Conservation (phyloP, 2,329 filamentous ascomycete species). For the Thelonectria rubi region DNA sequence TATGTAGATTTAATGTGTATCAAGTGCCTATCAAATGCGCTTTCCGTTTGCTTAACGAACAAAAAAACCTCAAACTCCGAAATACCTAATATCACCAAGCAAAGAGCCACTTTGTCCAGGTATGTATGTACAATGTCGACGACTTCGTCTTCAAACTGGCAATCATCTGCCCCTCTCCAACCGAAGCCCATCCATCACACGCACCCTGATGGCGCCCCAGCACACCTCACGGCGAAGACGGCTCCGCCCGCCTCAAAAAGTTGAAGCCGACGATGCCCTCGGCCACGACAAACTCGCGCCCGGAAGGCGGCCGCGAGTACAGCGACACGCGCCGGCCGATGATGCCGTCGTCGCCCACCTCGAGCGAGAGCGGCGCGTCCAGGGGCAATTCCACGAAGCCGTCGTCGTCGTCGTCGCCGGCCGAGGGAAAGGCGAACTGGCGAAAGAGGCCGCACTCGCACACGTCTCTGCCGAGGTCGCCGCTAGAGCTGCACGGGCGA, state of each 20-base stretch:
- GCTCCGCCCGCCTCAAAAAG: constrained; percentile 37
- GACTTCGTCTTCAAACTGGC: too few relatives aligned
- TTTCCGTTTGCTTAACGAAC: too few relatives aligned
- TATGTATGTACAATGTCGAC: too few relatives aligned
- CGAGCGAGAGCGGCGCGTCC: constrained; percentile 51
- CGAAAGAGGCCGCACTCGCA: constrained; percentile 55
- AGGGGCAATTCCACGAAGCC: constrained; percentile 49
- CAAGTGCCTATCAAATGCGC: too few relatives aligned
- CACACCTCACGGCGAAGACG: constrained; percentile 16
- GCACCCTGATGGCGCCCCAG: constrained; percentile 35
- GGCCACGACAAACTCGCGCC: constrained; percentile 48
- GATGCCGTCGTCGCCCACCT: constrained; percentile 57
- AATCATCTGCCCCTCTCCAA: too few relatives aligned
- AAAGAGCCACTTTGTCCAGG: too few relatives aligned
- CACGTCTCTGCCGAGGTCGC: constrained; percentile 53
- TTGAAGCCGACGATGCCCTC: constrained; percentile 63
- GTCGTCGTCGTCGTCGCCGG: constrained; percentile 16
- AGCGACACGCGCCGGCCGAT: constrained; percentile 60
- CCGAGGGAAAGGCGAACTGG: constrained; percentile 46
- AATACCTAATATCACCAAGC: too few relatives aligned
- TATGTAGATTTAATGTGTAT: too few relatives aligned
- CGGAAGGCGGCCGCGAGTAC: constrained; percentile 38
- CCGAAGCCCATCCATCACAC: too few relatives aligned
- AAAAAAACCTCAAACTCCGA: too few relatives aligned
- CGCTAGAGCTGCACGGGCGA: constrained; percentile 46